Evolutionary conservation across 495 filamentous ascomycete genomes (phyloP).

Genomic region (Penicillium steckii): DNA sequence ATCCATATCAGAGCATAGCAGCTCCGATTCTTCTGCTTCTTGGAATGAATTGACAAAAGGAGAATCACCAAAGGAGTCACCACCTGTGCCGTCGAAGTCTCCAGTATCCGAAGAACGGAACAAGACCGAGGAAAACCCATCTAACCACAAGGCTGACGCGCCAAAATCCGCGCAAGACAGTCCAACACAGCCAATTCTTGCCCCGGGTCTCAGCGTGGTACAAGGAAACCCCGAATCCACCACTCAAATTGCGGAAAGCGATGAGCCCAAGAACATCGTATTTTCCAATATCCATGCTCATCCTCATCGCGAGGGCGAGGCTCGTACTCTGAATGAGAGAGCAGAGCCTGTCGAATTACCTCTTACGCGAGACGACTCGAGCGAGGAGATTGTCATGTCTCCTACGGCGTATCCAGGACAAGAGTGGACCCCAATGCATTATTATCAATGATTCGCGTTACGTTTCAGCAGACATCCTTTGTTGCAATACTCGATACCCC

Average conservation of each 20-base stretch:
- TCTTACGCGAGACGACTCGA: constrained; percentile 47
- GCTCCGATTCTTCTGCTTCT: background rate
- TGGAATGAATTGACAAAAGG: background rate
- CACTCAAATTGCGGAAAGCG: background rate
- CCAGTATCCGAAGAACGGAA: background rate
- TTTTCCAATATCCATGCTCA: constrained; percentile 15
- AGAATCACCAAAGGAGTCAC: background rate
- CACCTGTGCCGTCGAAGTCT: background rate
- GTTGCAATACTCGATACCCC: background rate
- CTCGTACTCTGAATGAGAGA: constrained; percentile 21
- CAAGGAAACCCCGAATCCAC: background rate
- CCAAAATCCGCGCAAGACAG: background rate
- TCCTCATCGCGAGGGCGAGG: constrained; percentile 21
- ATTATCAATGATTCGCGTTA: constrained; percentile 7
- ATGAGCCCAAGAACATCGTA: constrained; percentile 5
- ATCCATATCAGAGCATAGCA: constrained; percentile 6
- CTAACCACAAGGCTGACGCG: background rate
- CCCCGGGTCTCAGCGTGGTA: background rate
- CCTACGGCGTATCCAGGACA: constrained; percentile 80
- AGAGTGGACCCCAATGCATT: constrained; percentile 67
- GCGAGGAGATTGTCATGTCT: constrained; percentile 64
- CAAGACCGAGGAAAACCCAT: background rate
- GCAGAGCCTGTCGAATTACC: constrained; percentile 37
- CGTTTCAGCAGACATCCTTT: background rate
- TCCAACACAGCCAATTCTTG: background rate